phyloP scores from a whole-genome alignment of 2,329 filamentous ascomycete genomes.

The Cercospora sp. region DNA sequence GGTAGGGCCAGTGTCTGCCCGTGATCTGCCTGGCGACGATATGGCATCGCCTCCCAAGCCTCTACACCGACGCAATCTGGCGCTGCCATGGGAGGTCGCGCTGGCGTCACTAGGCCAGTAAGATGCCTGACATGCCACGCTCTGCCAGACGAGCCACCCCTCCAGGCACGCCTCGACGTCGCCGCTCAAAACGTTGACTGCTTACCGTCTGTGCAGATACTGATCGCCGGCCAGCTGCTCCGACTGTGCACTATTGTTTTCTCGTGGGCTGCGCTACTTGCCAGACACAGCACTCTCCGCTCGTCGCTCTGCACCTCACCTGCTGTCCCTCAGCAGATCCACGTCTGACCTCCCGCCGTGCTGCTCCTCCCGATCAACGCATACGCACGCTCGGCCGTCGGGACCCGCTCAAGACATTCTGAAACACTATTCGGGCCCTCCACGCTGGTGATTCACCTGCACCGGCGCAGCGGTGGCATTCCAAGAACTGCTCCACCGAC shows the following conservation, averaged over 20 bases:
- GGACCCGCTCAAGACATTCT: slow-evolving; percentile 25
- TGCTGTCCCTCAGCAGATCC: slow-evolving; percentile 7
- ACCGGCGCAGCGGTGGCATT: slow-evolving; percentile 34
- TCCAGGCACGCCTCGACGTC: slow-evolving; percentile 14
- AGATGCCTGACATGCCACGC: slow-evolving; percentile 28
- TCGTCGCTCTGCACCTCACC: neutral
- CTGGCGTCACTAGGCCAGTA: slow-evolving; percentile 37
- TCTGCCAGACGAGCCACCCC: slow-evolving; percentile 22
- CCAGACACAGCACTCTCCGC: slow-evolving; percentile 10
- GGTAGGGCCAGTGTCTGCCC: slow-evolving; percentile 24
- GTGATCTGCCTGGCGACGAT: slow-evolving; percentile 24
- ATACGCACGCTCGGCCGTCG: slow-evolving; percentile 19
- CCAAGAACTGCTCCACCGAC: slow-evolving; percentile 34
- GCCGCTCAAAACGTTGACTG: slow-evolving; percentile 12
- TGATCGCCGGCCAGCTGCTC: slow-evolving; percentile 27
- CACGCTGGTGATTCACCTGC: slow-evolving; percentile 33
- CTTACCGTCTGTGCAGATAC: slow-evolving; percentile 23
- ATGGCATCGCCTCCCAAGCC: slow-evolving; percentile 26
- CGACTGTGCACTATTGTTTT: slow-evolving; percentile 15
- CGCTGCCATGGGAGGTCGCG: slow-evolving; percentile 35
- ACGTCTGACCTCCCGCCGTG: slow-evolving; percentile 3
- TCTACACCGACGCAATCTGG: slow-evolving; percentile 38
- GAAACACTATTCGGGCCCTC: slow-evolving; percentile 24
- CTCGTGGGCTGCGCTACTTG: slow-evolving; percentile 17
- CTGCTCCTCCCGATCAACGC: slow-evolving; percentile 16